Evolutionary conservation across 2,329 filamentous ascomycete species (phyloP).

Genomic region (Akanthomyces dipterigenus): DNA sequence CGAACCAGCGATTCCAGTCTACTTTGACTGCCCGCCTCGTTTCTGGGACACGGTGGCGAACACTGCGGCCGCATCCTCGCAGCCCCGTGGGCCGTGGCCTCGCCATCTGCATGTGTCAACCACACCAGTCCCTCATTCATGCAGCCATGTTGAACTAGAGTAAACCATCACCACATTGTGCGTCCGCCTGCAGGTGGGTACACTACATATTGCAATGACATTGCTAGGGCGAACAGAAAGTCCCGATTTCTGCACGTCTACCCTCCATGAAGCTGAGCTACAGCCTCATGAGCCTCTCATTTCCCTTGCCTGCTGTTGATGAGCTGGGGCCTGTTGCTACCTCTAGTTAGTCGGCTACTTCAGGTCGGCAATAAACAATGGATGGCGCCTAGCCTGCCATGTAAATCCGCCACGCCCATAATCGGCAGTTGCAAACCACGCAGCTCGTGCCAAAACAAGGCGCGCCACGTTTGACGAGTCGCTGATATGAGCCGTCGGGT

Average conservation of each 20-base stretch:
- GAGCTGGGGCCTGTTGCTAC: no score
- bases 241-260: neutral
- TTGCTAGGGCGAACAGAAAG: neutral
- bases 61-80: neutral
- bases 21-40: neutral
- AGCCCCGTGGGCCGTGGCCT: neutral
- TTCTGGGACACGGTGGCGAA: neutral
- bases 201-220: neutral
- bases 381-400: neutral
- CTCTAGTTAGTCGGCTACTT: neutral
- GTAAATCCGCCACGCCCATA: no score
- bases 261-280: neutral
- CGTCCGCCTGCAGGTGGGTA: neutral
- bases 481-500: slow-evolving; percentile 4
- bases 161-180: neutral
- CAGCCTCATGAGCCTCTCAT: neutral
- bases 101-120: neutral
- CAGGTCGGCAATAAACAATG: neutral
- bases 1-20: neutral
- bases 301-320: neutral
- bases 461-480: slow-evolving; percentile 4
- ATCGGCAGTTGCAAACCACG: neutral
- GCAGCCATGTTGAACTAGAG: neutral
- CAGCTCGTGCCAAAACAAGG: neutral
- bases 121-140: neutral